Evolutionary conservation across 1,284 basidiomycete genomes (phyloP), one percentile per base, ranked within the genome.

Genomic region (Porogramme epimiltina): DNA sequence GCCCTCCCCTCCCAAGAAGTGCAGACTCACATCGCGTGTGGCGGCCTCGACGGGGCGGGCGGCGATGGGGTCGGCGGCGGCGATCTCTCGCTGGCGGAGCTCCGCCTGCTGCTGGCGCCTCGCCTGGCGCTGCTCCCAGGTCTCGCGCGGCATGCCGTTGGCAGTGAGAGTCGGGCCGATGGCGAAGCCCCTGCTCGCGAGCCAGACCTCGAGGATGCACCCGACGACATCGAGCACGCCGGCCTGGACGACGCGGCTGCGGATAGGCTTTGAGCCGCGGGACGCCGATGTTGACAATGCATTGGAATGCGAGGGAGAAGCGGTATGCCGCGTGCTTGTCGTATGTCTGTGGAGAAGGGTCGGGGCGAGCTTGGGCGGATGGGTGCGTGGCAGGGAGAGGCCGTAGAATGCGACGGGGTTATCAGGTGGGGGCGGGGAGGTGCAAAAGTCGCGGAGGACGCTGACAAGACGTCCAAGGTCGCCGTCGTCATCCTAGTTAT

Each of bases 71-170:
- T n/a, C n/a, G 18, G 49, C 47, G 61, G 59, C 73, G 48, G 10
- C 13, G 5, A 9, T 6, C 9, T 37, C 34, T 6, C 34, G 8
- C 34, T 37, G 34, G 9, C 81, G 73, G 59, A 76, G 72, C 60
- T 83, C 81, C 2, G 73, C 62, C 55, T 79, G 72, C 3, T 80
- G 79, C n/a, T 76, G 74, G 52, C 81, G 71, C 59, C 89, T 72
- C 4, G 81, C 82, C 39, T 80, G 72, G 11, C 87, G 71, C 63
- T 88, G 85, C 63, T 91, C 87, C 51, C 83, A 73, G n/a, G 82
- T 80, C 70, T 91, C 88, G 46, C 87, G 71, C 18, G 83, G 85
- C 47, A 85, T 63, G 36, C 87, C 78, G 18, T 79, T 76, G 39
- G 82, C 78, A 64, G 85, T 79, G 42, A 82, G 70, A 68, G 82